Percentiles rank a stretch among this genome's conserved stretches.
Evolutionary conservation across 345 rosid species (phyloP).

Genomic region (Conringia planisiliqua): DNA sequence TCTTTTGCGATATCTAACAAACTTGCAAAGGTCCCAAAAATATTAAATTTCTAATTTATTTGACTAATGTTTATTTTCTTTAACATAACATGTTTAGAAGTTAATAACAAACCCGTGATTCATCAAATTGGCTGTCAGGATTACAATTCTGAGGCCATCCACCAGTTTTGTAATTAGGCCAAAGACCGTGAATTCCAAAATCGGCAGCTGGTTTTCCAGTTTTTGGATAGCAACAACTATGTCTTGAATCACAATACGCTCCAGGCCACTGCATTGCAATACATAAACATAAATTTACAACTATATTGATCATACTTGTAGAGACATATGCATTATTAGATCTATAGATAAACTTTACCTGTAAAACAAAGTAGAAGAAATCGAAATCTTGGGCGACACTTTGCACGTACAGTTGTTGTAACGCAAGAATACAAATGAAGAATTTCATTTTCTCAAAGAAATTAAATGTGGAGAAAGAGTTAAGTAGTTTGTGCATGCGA

Average conservation of each 20-base stretch:
- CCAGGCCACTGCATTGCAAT: slow-evolving; percentile 77
- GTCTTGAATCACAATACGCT: slow-evolving; percentile 72
- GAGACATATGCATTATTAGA: not conserved
- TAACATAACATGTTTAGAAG: not conserved
- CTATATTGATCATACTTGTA: not conserved
- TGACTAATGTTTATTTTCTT: too few relatives aligned
- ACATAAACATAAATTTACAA: slow-evolving; percentile 1
- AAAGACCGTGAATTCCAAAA: slow-evolving; percentile 89
- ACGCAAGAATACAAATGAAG: slow-evolving; percentile 36
- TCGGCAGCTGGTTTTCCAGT: slow-evolving; percentile 88
- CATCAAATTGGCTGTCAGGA: slow-evolving; percentile 48
- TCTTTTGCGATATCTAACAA: not conserved
- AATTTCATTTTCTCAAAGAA: slow-evolving; percentile 34
- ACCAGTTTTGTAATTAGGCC: slow-evolving; percentile 87
- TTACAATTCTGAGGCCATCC: slow-evolving; percentile 83
- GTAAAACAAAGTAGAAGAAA: slow-evolving; percentile 94
- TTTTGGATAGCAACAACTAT: slow-evolving; percentile 76
- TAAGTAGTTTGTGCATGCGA: not conserved
- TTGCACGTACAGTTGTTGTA: slow-evolving; percentile 36
- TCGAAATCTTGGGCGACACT: slow-evolving; percentile 68
- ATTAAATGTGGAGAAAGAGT: not conserved
- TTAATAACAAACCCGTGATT: slow-evolving; percentile 43
- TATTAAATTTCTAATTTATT: not conserved
- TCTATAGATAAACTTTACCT: slow-evolving; percentile 38
- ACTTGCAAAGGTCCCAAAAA: not conserved